These are phyloP conservation scores for Cyclocybe cylindracea DNA, from an alignment of 768 basidiomycete genomes.

Conservation along the genomic window DNA sequence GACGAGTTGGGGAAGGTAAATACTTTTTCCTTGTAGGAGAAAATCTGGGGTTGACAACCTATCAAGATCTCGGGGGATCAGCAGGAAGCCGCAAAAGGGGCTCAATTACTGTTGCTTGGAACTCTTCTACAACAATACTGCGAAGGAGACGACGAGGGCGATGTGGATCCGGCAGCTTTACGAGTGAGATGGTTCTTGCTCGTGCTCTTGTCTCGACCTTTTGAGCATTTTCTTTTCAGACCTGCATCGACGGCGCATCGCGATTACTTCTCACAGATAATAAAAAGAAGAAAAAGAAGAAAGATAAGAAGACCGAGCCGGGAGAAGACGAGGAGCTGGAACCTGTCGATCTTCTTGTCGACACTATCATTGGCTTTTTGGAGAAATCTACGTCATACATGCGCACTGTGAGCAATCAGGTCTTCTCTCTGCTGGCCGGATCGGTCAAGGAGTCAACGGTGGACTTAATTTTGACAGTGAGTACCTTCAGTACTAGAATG, in stretches of 20 bases:
- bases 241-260: constrained; percentile 57
- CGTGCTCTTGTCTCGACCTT: background rate
- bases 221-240: constrained; percentile 36
- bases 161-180: constrained; percentile 50
- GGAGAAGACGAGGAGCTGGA: constrained; percentile 28
- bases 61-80: constrained; percentile 25
- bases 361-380: constrained; percentile 87
- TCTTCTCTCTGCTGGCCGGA: constrained; percentile 72
- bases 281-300: constrained; percentile 40
- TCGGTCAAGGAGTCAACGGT: constrained; percentile 69
- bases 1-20: constrained; percentile 46
- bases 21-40: background rate
- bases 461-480: constrained; percentile 79
- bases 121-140: constrained; percentile 75
- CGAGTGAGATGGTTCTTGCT: constrained; percentile 47
- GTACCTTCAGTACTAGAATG: constrained; percentile 27
- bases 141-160: constrained; percentile 52
- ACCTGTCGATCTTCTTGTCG: constrained; percentile 84
- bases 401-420: constrained; percentile 77
- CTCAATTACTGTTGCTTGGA: constrained; percentile 69
- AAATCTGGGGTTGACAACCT: background rate
- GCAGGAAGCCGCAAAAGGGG: constrained; percentile 64
- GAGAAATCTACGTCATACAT: constrained; percentile 82
- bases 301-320: constrained; percentile 36
- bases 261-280: constrained; percentile 51